These are phyloP conservation scores for Podila epicladia DNA, from an alignment of 192 early-diverging fungal species.

Conservation along the genomic window DNA sequence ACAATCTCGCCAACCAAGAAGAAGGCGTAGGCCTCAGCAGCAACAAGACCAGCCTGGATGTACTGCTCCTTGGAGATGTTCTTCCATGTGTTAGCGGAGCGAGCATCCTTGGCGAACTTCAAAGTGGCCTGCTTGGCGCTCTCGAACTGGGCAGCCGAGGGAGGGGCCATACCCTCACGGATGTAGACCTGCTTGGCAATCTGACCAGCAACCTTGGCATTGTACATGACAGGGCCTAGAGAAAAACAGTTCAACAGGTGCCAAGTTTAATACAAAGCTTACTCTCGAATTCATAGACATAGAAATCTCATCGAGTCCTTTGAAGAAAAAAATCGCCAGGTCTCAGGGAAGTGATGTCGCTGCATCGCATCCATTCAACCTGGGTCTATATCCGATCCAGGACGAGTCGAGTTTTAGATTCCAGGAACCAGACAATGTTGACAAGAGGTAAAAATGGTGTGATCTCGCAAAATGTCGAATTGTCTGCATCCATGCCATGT, in stretches of 20 bases:
- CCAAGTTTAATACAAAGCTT: not conserved
- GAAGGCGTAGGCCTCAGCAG: conserved; percentile 58
- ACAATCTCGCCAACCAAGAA: conserved; percentile 65
- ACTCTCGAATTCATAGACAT: no score
- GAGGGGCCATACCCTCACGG: conserved; percentile 62
- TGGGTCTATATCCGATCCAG: no score
- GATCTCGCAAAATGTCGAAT: not conserved
- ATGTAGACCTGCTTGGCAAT: conserved; percentile 65
- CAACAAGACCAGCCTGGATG: conserved; percentile 53
- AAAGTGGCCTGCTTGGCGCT: conserved; percentile 48
- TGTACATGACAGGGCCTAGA: conserved; percentile 45
- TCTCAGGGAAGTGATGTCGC: no score
- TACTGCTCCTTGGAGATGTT: conserved; percentile 41
- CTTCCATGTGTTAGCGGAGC: conserved; percentile 32
- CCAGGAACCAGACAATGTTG: no score
- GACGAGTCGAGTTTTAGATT: no score
- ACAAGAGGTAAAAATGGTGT: no score
- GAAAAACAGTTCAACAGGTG: not conserved
- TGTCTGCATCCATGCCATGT: no score
- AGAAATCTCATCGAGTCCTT: no score
- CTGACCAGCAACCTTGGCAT: conserved; percentile 58
- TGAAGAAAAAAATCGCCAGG: no score
- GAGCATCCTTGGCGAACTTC: conserved; percentile 35
- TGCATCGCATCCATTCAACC: no score
- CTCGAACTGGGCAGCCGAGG: conserved; percentile 50